Evolutionary conservation across 352 stramenopile genomes (phyloP).

Genomic region (Phytophthora vignae): DNA sequence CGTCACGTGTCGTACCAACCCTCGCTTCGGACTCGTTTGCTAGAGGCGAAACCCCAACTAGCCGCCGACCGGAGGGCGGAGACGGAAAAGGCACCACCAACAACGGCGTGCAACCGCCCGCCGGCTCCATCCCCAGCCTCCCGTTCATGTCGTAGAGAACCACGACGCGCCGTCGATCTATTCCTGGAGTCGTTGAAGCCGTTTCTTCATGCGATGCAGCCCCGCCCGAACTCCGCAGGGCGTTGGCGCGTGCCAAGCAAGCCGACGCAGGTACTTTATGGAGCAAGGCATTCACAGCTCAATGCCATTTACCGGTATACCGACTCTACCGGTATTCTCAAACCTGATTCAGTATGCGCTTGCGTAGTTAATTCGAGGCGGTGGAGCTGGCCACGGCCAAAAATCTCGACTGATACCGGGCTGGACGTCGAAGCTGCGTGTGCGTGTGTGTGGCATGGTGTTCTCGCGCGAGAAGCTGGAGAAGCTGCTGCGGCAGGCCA

Average conservation of each 20-base stretch:
- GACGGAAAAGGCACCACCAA: conserved; percentile 7
- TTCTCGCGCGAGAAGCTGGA: conserved; percentile 73
- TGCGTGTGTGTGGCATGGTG: conserved; percentile 11
- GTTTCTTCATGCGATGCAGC: conserved; percentile 2
- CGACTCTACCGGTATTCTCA: not conserved
- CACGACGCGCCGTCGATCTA: not conserved
- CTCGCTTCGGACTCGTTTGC: conserved; percentile 19
- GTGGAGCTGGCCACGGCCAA: not conserved
- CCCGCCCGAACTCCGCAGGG: not conserved
- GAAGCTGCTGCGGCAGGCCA: conserved; percentile 67
- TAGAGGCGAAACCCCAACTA: conserved; percentile 39
- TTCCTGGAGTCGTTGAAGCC: conserved; percentile 6
- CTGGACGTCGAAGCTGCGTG: not conserved
- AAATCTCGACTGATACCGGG: not conserved
- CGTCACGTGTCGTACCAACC: not conserved
- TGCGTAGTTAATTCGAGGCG: not conserved
- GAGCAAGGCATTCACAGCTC: too few species aligned
- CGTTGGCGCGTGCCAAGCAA: not conserved
- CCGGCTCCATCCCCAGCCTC: not conserved
- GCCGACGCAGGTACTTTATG: not conserved
- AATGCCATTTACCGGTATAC: too few species aligned
- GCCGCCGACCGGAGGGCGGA: not conserved
- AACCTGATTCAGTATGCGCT: not conserved
- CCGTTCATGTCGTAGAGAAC: not conserved
- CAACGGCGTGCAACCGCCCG: conserved; percentile 16